Evolutionary conservation across 345 rosid species (phyloP).

Genomic region (Orychophragmus violaceus): DNA sequence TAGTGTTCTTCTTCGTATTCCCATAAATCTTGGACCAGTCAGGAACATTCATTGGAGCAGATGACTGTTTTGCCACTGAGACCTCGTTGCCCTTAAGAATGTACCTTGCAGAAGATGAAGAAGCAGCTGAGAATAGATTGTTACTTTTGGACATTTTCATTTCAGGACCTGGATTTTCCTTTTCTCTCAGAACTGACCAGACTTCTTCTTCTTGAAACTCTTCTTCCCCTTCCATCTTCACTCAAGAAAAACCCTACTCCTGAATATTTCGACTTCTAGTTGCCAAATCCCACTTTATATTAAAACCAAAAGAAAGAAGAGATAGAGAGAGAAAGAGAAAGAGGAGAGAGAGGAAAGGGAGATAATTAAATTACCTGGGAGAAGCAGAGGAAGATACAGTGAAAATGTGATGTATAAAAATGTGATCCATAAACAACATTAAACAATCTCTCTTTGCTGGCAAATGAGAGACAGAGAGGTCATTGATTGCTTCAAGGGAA

Average conservation of each 20-base stretch:
- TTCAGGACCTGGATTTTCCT: constrained; percentile 37
- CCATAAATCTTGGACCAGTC: constrained; percentile 92
- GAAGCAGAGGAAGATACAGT: constrained; percentile 32
- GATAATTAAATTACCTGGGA: constrained; percentile 24
- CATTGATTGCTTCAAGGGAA: constrained; percentile 33
- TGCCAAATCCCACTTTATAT: constrained; percentile 2
- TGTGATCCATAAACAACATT: constrained; percentile 34
- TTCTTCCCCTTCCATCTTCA: constrained; percentile 33
- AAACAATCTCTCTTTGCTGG: constrained; percentile 35
- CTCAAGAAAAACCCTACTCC: constrained; percentile 20
- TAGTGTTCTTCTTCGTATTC: constrained; percentile 1
- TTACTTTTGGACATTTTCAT: constrained; percentile 31
- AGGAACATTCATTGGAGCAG: constrained; percentile 78
- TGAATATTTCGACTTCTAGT: constrained; percentile 8
- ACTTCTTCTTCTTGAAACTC: constrained; percentile 74
- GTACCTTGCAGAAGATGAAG: constrained; percentile 31
- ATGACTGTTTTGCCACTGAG: constrained; percentile 38
- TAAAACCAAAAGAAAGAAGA: not conserved
- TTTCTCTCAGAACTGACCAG: constrained; percentile 45
- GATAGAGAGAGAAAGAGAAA: not conserved
- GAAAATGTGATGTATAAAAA: constrained; percentile 31
- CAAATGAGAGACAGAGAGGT: constrained; percentile 34
- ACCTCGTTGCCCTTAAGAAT: constrained; percentile 18
- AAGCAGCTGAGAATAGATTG: constrained; percentile 34
- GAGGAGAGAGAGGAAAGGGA: not conserved